phyloP scores from a whole-genome alignment of 306 rosid species.

The Astragalus glycyphyllos region DNA sequence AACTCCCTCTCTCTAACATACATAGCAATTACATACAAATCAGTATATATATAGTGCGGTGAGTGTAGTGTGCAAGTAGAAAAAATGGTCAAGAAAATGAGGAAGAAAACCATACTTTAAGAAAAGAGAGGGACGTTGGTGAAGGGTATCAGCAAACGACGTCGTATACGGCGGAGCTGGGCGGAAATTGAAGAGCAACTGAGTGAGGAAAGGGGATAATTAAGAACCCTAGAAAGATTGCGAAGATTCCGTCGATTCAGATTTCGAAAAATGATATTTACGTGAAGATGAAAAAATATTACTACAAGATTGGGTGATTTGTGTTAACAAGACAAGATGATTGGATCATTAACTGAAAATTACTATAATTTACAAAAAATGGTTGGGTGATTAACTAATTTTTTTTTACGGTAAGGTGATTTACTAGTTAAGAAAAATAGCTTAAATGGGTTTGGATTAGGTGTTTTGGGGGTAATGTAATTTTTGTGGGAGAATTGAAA shows the following conservation, averaged over 20 bases:
- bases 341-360: too few relatives aligned
- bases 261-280: too few relatives aligned
- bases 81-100: neutral
- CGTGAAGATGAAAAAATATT: too few relatives aligned
- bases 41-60: neutral
- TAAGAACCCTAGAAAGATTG: slow-evolving; percentile 20
- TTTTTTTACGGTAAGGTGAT: too few relatives aligned
- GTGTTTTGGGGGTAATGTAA: too few relatives aligned
- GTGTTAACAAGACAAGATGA: too few relatives aligned
- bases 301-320: too few relatives aligned
- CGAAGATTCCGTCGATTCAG: neutral
- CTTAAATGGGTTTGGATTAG: too few relatives aligned
- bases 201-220: neutral
- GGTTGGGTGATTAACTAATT: too few relatives aligned
- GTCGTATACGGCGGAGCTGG: neutral
- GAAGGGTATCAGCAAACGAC: neutral
- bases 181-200: slow-evolving; percentile 1
- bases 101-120: neutral
- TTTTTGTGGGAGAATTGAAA: too few relatives aligned
- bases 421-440: too few relatives aligned
- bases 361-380: too few relatives aligned
- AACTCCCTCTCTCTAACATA: neutral
- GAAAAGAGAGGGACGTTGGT: neutral
- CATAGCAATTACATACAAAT: neutral
- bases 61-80: slow-evolving; percentile 4